Evolutionary conservation across 176 grass and related monocot species (phyloP), one percentile per base, ranked within the genome.

Genomic region (Oropetium thomaeum): DNA sequence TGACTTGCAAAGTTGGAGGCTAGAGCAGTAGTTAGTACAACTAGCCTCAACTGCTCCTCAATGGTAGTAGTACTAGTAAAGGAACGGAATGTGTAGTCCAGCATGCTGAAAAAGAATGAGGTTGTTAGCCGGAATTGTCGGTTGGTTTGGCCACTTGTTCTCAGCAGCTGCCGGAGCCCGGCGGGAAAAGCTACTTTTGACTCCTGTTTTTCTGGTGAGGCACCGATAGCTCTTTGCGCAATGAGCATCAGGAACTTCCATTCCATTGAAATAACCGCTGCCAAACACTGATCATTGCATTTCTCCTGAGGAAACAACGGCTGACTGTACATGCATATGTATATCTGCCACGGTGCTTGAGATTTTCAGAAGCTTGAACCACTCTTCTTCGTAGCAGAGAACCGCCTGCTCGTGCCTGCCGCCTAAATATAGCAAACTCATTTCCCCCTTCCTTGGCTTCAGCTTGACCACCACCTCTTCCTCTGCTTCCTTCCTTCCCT

Each of bases 341-440:
- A n/a, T n/a, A n/a, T 10, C 53, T 57, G 53, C 10, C 53, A 11
- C 27, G 53, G 53, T 57, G 23, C 26, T 26, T 13, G 23, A 12
- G 53, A 13, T 4, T 17, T 17, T 44, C 16, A 15, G 15, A 15
- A 6, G n/a, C 4, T 13, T 27, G 53, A 57, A 26, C 27, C 53
- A 26, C 23, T 57, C 53, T 57, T 57, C 53, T 4, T 57, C 23
- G 23, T 12, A 12, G 22, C 22, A 27, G 23, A 27, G 9, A 57
- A 22, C 22, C 27, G 53, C 3, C 48, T 17, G 16, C 16, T 19
- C 49, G 52, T 59, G 70, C 65, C 17, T 23, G 70, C 65, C 17
- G 17, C 67, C 79, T 87, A 87, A 87, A 74, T 59, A 68, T 61
- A 57, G 81, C 69, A 71, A 80, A 32, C 4, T 31, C 71, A 71